Evolutionary conservation across 306 rosid genomes (phyloP).

Genomic region (barrel medic (Medicago truncatula)): MtrunA17r5.0-ANR NC_053042.1:38549001-38549500

Average conservation of each 20-base stretch:
- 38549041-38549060: conserved; percentile 15
- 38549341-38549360: too few species aligned
- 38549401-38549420: too few species aligned
- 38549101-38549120: conserved; percentile 11
- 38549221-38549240: conserved; percentile 72
- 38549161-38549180: conserved; percentile 18
- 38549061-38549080: conserved; percentile 6
- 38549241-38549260: conserved; percentile 67
- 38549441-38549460: too few species aligned
- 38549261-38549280: conserved; percentile 81
- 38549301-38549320: conserved; percentile 2
- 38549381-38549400: too few species aligned
- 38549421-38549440: too few species aligned
- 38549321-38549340: conserved; percentile 15
- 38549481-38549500: too few species aligned
- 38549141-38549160: not conserved
- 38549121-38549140: not conserved
- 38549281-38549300: conserved; percentile 59
- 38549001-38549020: conserved; percentile 61
- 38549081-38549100: conserved; percentile 13
- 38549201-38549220: conserved; percentile 43
- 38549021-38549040: conserved; percentile 82
- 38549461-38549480: too few species aligned
- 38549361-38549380: too few species aligned
- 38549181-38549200: conserved; percentile 24